Percentiles rank a stretch among this genome's conserved stretches.
Conservation (phyloP, 2,329 filamentous ascomycete genomes). For the Lachnellula occidentalis region DNA sequence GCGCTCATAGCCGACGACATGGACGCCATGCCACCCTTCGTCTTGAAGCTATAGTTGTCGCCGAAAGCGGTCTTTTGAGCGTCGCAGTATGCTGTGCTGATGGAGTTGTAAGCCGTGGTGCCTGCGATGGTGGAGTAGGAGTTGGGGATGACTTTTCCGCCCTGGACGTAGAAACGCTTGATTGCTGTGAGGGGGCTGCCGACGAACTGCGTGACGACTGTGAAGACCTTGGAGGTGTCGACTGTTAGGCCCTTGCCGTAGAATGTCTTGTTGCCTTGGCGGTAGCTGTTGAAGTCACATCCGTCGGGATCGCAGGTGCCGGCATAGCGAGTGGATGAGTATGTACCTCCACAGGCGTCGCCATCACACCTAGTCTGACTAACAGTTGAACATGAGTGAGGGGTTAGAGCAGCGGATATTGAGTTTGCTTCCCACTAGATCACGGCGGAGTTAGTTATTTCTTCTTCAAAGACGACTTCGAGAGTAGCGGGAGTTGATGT, state of each 20-base stretch:
- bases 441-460: too few species aligned
- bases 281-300: slow-evolving; percentile 58
- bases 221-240: slow-evolving; percentile 47
- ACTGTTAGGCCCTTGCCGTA: slow-evolving; percentile 51
- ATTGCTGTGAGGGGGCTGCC: slow-evolving; percentile 45
- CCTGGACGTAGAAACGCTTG: slow-evolving; percentile 35
- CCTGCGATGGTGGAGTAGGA: slow-evolving; percentile 40
- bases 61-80: slow-evolving; percentile 50
- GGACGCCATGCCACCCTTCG: slow-evolving; percentile 48
- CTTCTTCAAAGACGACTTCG: too few species aligned
- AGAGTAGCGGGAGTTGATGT: too few species aligned
- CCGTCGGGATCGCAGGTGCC: slow-evolving; percentile 56
- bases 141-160: slow-evolving; percentile 47
- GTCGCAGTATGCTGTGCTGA: slow-evolving; percentile 53
- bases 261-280: slow-evolving; percentile 50
- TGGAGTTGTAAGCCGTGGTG: slow-evolving; percentile 42
- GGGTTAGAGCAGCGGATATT: slow-evolving; percentile 51
- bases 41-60: slow-evolving; percentile 47
- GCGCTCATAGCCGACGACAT: slow-evolving; percentile 50
- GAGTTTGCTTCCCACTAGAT: slow-evolving; percentile 63
- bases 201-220: slow-evolving; percentile 55
- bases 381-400: slow-evolving; percentile 47
- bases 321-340: slow-evolving; percentile 42
- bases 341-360: slow-evolving; percentile 34
- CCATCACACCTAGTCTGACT: slow-evolving; percentile 39